phyloP scores from a whole-genome alignment of 73 alveolate species.

The Tetrahymena thermophila region DNA sequence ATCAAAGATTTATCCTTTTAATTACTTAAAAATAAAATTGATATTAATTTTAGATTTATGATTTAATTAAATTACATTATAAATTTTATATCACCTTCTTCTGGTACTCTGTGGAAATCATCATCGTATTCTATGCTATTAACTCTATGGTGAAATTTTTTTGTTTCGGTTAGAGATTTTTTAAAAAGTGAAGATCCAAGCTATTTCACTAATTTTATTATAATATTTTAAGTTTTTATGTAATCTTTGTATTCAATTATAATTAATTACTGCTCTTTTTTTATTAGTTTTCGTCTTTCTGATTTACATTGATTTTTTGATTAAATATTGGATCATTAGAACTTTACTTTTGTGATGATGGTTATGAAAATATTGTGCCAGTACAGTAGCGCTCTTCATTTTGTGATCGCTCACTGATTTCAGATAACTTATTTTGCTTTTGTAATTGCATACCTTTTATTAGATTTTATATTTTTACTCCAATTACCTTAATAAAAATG shows the following conservation, averaged over 20 bases:
- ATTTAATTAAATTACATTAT: neutral
- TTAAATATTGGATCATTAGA: neutral
- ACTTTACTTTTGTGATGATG: neutral
- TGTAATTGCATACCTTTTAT: neutral
- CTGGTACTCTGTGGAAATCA: neutral
- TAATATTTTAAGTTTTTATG: neutral
- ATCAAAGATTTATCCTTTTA: neutral
- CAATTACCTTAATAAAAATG: too few species aligned
- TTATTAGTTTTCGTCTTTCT: neutral
- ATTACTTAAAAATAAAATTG: neutral
- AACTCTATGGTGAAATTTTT: neutral
- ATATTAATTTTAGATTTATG: neutral
- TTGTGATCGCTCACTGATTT: neutral
- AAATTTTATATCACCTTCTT: neutral
- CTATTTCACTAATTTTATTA: neutral
- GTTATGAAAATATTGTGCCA: neutral
- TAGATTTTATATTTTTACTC: neutral
- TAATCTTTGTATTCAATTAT: neutral
- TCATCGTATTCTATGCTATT: neutral
- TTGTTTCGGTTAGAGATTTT: neutral
- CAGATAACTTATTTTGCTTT: neutral
- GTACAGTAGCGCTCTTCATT: neutral
- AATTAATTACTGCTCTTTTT: neutral
- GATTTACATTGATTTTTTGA: neutral
- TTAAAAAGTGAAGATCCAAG: neutral